A percentile compares a stretch with the other conserved stretches of the same genome.
These are phyloP conservation scores for Jackrogersella multiformis DNA, from an alignment of 495 filamentous ascomycete species.

Conservation along the genomic window DNA sequence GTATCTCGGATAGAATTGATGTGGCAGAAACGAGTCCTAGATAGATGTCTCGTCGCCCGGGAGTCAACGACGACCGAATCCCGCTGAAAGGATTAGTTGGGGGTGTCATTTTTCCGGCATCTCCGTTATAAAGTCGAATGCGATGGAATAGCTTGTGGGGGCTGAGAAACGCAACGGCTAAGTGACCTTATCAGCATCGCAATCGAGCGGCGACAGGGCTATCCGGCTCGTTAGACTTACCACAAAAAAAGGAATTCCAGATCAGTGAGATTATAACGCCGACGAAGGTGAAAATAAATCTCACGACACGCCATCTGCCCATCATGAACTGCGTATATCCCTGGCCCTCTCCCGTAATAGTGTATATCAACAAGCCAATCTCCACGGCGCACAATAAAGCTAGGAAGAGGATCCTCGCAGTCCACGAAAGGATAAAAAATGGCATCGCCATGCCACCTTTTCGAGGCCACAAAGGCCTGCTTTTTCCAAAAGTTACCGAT, in stretches of 20 bases:
- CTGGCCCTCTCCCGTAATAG: slow-evolving; percentile 35
- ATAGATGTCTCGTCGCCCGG: slow-evolving; percentile 40
- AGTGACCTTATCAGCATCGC: slow-evolving; percentile 18
- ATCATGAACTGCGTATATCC: slow-evolving; percentile 40
- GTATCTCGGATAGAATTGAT: slow-evolving; percentile 42
- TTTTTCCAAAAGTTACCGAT: slow-evolving; percentile 19
- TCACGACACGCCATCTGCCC: slow-evolving; percentile 46
- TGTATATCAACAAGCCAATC: slow-evolving; percentile 40
- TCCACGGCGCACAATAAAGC: slow-evolving; percentile 33
- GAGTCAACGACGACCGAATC: slow-evolving; percentile 28
- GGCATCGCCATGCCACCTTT: slow-evolving; percentile 23
- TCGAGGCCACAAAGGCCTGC: background rate
- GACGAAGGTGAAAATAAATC: slow-evolving; percentile 45
- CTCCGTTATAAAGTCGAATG: slow-evolving; percentile 28
- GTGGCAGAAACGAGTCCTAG: slow-evolving; percentile 39
- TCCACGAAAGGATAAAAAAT: slow-evolving; percentile 45
- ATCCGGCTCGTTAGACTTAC: slow-evolving; percentile 20
- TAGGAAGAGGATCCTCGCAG: slow-evolving; percentile 39
- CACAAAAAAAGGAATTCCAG: slow-evolving; percentile 49
- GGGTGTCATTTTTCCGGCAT: slow-evolving; percentile 31
- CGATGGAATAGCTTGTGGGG: slow-evolving; percentile 39
- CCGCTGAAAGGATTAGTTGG: slow-evolving; percentile 47
- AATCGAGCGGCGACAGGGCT: background rate
- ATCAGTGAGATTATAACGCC: slow-evolving; percentile 44
- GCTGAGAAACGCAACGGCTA: slow-evolving; percentile 42